Evolutionary conservation across 805 yeast genomes (phyloP).

Genomic region (Ogataea methanolica): DNA sequence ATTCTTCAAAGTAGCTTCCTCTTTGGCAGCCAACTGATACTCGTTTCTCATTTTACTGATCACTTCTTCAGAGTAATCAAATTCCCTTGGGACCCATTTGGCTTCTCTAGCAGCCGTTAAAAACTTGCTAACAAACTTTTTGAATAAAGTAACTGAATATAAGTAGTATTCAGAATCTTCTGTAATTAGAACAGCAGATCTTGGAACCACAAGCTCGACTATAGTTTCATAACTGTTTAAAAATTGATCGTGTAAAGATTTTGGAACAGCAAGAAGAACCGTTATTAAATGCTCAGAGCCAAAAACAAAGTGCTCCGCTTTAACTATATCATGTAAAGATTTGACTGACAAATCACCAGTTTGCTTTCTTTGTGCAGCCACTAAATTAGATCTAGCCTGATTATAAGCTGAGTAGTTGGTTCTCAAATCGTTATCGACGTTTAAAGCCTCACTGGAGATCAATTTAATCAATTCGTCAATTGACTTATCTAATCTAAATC

Average conservation of each 20-base stretch:
- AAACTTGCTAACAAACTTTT: slow-evolving; percentile 71
- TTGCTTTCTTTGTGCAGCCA: slow-evolving; percentile 88
- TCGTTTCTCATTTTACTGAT: slow-evolving; percentile 73
- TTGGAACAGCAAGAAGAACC: slow-evolving; percentile 85
- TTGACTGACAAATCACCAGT: slow-evolving; percentile 91
- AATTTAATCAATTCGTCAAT: slow-evolving; percentile 67
- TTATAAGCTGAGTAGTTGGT: slow-evolving; percentile 70
- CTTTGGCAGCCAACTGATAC: slow-evolving; percentile 66
- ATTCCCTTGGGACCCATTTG: slow-evolving; percentile 91
- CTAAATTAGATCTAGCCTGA: slow-evolving; percentile 75
- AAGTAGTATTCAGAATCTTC: slow-evolving; percentile 71
- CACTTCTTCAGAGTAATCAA: slow-evolving; percentile 74
- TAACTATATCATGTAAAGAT: slow-evolving; percentile 85
- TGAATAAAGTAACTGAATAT: slow-evolving; percentile 79
- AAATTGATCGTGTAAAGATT: slow-evolving; percentile 54
- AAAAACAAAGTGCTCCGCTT: slow-evolving; percentile 75
- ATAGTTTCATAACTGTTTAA: slow-evolving; percentile 69
- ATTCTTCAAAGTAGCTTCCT: slow-evolving; percentile 66
- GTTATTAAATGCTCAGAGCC: slow-evolving; percentile 85
- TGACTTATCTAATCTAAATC: slow-evolving; percentile 81
- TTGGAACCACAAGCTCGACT: slow-evolving; percentile 82
- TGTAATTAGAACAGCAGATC: slow-evolving; percentile 69
- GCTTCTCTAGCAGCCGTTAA: slow-evolving; percentile 69
- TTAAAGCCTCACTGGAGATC: slow-evolving; percentile 72
- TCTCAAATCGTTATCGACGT: slow-evolving; percentile 82